Percentiles rank a stretch among this genome's conserved stretches.
These are phyloP conservation scores for Aspergillus ruber DNA, from an alignment of 2,329 filamentous ascomycete species.

Conservation along the genomic window DNA sequence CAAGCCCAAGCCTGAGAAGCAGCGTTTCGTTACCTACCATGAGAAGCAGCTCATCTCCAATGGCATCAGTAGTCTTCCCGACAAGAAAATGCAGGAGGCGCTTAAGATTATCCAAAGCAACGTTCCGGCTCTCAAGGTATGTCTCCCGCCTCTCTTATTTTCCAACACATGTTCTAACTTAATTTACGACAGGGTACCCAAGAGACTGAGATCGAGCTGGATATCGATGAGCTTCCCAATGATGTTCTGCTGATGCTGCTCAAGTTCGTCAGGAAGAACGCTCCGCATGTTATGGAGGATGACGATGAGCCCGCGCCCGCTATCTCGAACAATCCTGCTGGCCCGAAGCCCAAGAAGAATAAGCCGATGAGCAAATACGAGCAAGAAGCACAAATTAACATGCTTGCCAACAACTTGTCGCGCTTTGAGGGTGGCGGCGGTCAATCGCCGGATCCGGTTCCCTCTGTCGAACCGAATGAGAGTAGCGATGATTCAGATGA, in stretches of 20 bases:
- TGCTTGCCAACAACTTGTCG: constrained; percentile 41
- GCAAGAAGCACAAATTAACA: constrained; percentile 46
- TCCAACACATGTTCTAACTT: constrained; percentile 7
- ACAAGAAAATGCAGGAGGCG: constrained; percentile 68
- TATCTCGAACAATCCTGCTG: constrained; percentile 21
- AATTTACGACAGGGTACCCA: constrained; percentile 29
- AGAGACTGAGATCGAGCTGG: constrained; percentile 43
- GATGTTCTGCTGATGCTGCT: constrained; percentile 41
- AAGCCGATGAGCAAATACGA: constrained; percentile 48
- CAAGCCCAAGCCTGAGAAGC: constrained; percentile 44
- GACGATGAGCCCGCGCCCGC: constrained; percentile 33
- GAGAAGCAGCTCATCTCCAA: constrained; percentile 91
- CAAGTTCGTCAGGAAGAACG: constrained; percentile 44
- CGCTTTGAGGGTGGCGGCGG: constrained; percentile 39
- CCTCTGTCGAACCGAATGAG: constrained; percentile 38
- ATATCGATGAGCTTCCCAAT: constrained; percentile 45
- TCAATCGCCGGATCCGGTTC: constrained; percentile 38
- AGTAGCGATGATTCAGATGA: constrained; percentile 43
- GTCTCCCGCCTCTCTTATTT: constrained; percentile 9
- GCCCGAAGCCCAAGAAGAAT: constrained; percentile 44
- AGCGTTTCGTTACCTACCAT: constrained; percentile 62
- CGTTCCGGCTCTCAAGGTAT: constrained; percentile 62
- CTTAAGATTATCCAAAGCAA: constrained; percentile 88
- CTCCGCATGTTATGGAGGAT: constrained; percentile 36
- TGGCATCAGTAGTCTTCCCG: constrained; percentile 73